Base-by-base conservation (phyloP, 2,329 filamentous ascomycete species). In the Ophiocordyceps polyrhachis-furcata region DNA sequence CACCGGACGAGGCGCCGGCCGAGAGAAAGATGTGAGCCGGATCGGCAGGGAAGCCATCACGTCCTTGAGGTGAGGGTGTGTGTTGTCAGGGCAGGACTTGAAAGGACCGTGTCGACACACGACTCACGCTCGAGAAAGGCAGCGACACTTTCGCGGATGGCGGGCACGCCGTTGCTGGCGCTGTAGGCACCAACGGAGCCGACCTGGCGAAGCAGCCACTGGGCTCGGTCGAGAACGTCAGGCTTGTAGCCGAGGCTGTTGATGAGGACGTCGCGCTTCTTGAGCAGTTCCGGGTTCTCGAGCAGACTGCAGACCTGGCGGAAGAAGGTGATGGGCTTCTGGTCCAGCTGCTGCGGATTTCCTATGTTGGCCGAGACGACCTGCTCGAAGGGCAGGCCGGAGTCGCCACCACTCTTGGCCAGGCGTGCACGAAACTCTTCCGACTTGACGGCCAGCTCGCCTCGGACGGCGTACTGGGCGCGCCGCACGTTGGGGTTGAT, bases 251-350 rank as follows among this genome's bases (percentile, higher is more conserved):
- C 87, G 52, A 96, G 73, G 41, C 70, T 63, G 46, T 79, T 74
- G 58, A 79, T 66, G 50, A 96, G 68, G n/a, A 82, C 79, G 51
- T 89, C 76, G 61, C 86, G 78, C 55, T 93, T 80, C 58, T 94
- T 74, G 48, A 98, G 71, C 31, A 98, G 70, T 46, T 70, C 62
- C 1, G 91, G 91, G 69, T 96, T 88, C 71, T 98, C 91, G 47
- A 96, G 66, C 49, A 98, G 64, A 65, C 86, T 93, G 56, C 91
- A 74, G 25, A 98, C 91, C 68, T 98, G 89, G 54, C 91, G 81
- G 77, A 98, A 95, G 73, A 95, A 98, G 53, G 91, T 98, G 57
- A 98, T 89, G 57, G 91, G 91, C 72, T 96, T 93, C 73, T 98
- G 91, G 67, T 95, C 91, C 50, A 98, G 78, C 67, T 98, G 91